Base-by-base conservation (phyloP, 129 eudicot species). In the Oenanthe sinensis region DNA sequence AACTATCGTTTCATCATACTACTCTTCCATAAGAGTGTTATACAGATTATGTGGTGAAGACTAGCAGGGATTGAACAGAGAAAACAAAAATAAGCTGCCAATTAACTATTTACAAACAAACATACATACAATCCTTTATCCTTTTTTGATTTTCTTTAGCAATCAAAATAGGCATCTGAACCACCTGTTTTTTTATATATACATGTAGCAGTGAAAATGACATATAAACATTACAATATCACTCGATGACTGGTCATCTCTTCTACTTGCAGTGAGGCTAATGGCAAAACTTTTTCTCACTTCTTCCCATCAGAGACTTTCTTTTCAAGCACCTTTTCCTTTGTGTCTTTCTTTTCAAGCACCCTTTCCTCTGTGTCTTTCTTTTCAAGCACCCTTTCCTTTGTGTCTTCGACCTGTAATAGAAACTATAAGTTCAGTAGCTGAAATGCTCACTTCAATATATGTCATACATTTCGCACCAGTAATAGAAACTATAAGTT, bases 121-220 rank as follows among this genome's bases (percentile, higher is more conserved):
- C 67, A 58, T 2, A 58, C 67, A 58, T 2, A n/a, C 15, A 58
- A 58, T 58, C 15, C 6, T n/a, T n/a, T n/a, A 58, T n/a, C 67
- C 33, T 65, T 20, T 3, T 65, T 33, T 30, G 71, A 65, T 65
- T 65, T 65, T 42, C 42, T 30, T 65, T 65, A 58, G 71, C 71
- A 65, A 65, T 65, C 71, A 65, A 65, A 65, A 65, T 65, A 65
- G 71, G 42, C 42, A 65, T 65, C 20, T 71, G 47, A 71, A 40
- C 30, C 44, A 19, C 28, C 46, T 40, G 28, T 40, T 71, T 71
- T 4, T 70, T 28, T 67, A 65, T 65, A 71, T 40, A 71, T 71
- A 40, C 75, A 71, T 40, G 75, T 71, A 71, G 47, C 26, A 71
- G 24, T 3, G 30, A 71, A 65, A 5, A 30, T 20, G 3, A 71